Conservation (phyloP, 352 stramenopile species). For the Blastocystis sp. region DNA sequence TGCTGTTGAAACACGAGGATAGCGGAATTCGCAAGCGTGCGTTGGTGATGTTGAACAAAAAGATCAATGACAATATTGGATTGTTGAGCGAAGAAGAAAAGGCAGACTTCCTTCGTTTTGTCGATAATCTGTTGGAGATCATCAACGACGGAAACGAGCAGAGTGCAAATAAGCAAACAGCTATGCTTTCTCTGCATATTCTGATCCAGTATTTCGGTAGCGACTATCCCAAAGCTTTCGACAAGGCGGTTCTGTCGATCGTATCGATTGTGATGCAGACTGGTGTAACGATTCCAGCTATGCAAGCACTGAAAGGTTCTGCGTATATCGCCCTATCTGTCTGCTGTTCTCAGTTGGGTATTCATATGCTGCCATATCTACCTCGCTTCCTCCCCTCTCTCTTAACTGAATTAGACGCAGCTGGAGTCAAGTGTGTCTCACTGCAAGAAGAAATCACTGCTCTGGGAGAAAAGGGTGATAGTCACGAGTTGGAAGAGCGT, state of each 20-base stretch:
- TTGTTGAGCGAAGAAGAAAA: neutral
- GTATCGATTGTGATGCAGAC: slow-evolving; percentile 20
- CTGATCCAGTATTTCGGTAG: slow-evolving; percentile 46
- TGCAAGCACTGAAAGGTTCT: slow-evolving; percentile 43
- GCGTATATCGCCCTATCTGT: slow-evolving; percentile 38
- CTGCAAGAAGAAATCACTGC: neutral
- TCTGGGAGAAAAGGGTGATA: neutral
- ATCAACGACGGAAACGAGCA: neutral
- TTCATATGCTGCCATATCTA: slow-evolving; percentile 41
- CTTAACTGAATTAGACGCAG: neutral
- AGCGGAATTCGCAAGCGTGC: slow-evolving; percentile 24
- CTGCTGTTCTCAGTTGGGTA: slow-evolving; percentile 1
- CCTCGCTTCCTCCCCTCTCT: neutral
- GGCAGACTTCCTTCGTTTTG: neutral
- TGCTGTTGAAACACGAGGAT: slow-evolving; percentile 39
- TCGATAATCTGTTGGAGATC: slow-evolving; percentile 13
- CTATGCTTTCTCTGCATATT: slow-evolving; percentile 43
- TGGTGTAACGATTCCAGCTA: neutral
- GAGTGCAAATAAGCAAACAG: slow-evolving; percentile 17
- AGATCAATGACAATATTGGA: slow-evolving; percentile 9
- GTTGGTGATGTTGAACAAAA: slow-evolving; percentile 53
- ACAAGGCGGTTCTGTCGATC: neutral
- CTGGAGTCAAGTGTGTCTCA: neutral
- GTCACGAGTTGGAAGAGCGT: neutral
- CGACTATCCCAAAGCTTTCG: neutral